Evolutionary conservation across 441 rosid species (phyloP).

Genomic region (Bruguiera hainesii): DNA sequence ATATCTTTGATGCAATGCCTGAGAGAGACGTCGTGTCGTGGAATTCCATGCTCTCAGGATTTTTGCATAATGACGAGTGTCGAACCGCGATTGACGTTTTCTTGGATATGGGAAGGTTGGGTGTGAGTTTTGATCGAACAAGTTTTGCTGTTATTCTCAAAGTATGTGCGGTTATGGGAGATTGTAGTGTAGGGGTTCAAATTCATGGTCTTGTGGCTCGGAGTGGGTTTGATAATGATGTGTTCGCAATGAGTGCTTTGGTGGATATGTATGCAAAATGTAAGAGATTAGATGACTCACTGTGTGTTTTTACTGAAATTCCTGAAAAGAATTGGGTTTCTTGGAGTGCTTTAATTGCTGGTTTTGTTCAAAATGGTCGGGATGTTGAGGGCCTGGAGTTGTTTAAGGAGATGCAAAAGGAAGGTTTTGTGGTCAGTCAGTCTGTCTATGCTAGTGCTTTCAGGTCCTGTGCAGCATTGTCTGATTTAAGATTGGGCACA

Average conservation of each 20-base stretch:
- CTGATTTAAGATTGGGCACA: conserved; percentile 48
- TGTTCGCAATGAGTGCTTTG: conserved; percentile 72
- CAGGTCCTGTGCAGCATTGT: conserved; percentile 67
- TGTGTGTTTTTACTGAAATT: conserved; percentile 51
- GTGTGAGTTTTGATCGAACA: conserved; percentile 42
- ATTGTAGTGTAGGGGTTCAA: conserved; percentile 48
- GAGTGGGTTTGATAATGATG: conserved; percentile 58
- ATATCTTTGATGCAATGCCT: conserved; percentile 50
- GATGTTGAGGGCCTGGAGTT: conserved; percentile 46
- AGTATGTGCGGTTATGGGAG: conserved; percentile 50
- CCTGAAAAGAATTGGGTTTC: conserved; percentile 68
- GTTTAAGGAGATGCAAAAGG: conserved; percentile 68
- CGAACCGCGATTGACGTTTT: conserved; percentile 44
- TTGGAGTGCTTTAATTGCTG: conserved; percentile 88
- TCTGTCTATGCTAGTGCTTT: conserved; percentile 80
- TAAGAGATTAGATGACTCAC: conserved; percentile 48
- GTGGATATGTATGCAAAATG: conserved; percentile 91
- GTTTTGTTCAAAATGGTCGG: conserved; percentile 64
- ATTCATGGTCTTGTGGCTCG: conserved; percentile 54
- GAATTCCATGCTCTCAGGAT: conserved; percentile 88
- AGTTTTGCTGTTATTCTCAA: conserved; percentile 62
- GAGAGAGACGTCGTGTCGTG: conserved; percentile 73
- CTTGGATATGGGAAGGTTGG: conserved; percentile 49
- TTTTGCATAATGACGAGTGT: conserved; percentile 46
- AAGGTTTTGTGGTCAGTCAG: conserved; percentile 54